Percentiles rank a stretch among this genome's conserved stretches.
Conservation (phyloP, 805 yeast genomes). For the Yarrowia osloensis region DNA sequence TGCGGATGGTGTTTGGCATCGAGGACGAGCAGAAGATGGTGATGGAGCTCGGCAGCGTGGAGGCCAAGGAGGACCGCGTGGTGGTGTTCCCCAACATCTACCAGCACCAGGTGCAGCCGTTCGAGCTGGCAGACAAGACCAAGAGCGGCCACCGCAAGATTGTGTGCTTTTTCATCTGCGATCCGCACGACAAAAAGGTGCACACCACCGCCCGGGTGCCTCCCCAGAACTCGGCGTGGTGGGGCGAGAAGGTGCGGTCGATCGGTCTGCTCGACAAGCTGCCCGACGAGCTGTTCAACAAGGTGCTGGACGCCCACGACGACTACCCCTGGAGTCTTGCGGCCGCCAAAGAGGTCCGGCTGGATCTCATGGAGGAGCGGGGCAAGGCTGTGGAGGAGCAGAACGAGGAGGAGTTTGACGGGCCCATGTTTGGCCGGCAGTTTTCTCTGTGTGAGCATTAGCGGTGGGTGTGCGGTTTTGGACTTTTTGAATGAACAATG, state of each 20-base stretch:
- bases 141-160: conserved; percentile 47
- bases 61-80: conserved; percentile 40
- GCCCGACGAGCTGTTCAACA: conserved; percentile 28
- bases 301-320: conserved; percentile 11
- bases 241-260: conserved; percentile 35
- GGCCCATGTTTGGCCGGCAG: conserved; percentile 36
- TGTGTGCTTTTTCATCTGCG: conserved; percentile 47
- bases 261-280: neutral
- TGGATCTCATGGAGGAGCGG: conserved; percentile 39
- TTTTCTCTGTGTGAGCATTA: conserved; percentile 44
- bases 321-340: conserved; percentile 31
- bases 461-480: neutral
- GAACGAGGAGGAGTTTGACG: conserved; percentile 33
- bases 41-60: conserved; percentile 40
- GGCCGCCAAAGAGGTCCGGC: conserved; percentile 41
- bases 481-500: too few relatives aligned
- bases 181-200: conserved; percentile 43
- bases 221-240: conserved; percentile 47
- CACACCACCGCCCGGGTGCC: conserved; percentile 44
- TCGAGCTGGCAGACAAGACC: conserved; percentile 44
- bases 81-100: conserved; percentile 46
- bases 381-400: conserved; percentile 33
- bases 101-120: conserved; percentile 48
- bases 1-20: conserved; percentile 42
- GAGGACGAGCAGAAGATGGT: conserved; percentile 42